Evolutionary conservation across 225 moss, liverwort and hornwort genomes (phyloP).

Genomic region (Climacium dendroides): DNA sequence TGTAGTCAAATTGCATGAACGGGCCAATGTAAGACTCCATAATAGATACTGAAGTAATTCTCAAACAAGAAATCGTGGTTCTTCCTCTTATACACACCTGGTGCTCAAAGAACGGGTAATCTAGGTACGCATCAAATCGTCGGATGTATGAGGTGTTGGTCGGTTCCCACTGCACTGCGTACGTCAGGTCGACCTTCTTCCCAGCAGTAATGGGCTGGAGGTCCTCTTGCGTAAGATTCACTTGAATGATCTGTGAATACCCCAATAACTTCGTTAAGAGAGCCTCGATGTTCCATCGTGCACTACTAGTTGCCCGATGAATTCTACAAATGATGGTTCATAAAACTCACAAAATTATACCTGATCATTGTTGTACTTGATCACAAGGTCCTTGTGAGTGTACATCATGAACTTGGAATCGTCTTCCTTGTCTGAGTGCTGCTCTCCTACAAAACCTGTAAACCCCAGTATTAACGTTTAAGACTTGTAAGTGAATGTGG

Average conservation of each 20-base stretch:
- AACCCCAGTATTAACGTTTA: background rate
- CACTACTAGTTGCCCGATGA: background rate
- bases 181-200: slow-evolving; percentile 64
- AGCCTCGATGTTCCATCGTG: background rate
- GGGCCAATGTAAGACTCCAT: background rate
- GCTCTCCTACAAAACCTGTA: slow-evolving; percentile 84
- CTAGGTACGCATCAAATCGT: slow-evolving; percentile 96
- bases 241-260: slow-evolving; percentile 74
- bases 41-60: background rate
- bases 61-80: background rate
- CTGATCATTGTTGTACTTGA: slow-evolving; percentile 85
- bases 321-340: background rate
- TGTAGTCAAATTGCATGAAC: background rate
- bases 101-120: slow-evolving; percentile 97
- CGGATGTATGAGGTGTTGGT: slow-evolving; percentile 73
- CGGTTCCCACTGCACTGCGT: slow-evolving; percentile 70
- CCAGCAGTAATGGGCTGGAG: slow-evolving; percentile 43
- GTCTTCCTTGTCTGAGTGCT: slow-evolving; percentile 38
- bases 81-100: slow-evolving; percentile 50
- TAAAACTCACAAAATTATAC: slow-evolving; percentile 12
- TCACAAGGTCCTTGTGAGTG: slow-evolving; percentile 61
- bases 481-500: background rate
- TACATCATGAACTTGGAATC: slow-evolving; percentile 35
- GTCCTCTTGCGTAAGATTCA: slow-evolving; percentile 81
- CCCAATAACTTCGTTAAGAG: background rate